Evolutionary conservation across 129 eudicot species (phyloP).

Genomic region (Lactuca saligna): DNA sequence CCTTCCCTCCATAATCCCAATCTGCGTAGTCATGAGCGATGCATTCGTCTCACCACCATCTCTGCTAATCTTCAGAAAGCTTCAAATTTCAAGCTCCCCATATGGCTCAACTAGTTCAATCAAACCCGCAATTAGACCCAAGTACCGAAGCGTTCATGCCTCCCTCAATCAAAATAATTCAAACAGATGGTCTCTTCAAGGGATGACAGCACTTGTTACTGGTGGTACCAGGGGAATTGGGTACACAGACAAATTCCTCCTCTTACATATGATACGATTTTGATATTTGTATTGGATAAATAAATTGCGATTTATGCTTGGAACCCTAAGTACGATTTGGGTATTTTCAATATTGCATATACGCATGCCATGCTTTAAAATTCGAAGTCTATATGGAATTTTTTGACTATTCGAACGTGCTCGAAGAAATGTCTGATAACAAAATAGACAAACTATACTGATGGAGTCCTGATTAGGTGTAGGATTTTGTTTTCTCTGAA

Average conservation of each 20-base stretch:
- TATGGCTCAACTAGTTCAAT: not conserved
- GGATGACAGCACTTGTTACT: slow-evolving; percentile 73
- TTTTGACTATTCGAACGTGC: not conserved
- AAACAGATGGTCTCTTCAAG: slow-evolving; percentile 64
- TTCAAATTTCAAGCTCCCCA: slow-evolving; percentile 14
- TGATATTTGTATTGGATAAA: not conserved
- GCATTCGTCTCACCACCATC: slow-evolving; percentile 21
- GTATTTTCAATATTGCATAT: not conserved
- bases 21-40: slow-evolving; percentile 21
- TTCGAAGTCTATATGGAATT: not conserved
- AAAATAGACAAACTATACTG: no score
- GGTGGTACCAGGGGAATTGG: slow-evolving; percentile 90
- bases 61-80: slow-evolving; percentile 21
- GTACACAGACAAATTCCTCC: slow-evolving; percentile 23
- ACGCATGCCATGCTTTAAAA: not conserved
- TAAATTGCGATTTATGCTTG: not conserved
- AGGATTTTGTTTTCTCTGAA: not conserved
- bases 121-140: slow-evolving; percentile 24
- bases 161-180: slow-evolving; percentile 24
- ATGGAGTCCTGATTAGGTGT: slow-evolving; percentile 4
- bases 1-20: slow-evolving; percentile 12
- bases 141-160: not conserved
- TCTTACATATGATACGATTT: not conserved
- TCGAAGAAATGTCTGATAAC: no score
- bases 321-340: slow-evolving; percentile 18